Base-by-base conservation (phyloP, 2,329 filamentous ascomycete genomes). In the Furcasterigmium furcatum region DNA sequence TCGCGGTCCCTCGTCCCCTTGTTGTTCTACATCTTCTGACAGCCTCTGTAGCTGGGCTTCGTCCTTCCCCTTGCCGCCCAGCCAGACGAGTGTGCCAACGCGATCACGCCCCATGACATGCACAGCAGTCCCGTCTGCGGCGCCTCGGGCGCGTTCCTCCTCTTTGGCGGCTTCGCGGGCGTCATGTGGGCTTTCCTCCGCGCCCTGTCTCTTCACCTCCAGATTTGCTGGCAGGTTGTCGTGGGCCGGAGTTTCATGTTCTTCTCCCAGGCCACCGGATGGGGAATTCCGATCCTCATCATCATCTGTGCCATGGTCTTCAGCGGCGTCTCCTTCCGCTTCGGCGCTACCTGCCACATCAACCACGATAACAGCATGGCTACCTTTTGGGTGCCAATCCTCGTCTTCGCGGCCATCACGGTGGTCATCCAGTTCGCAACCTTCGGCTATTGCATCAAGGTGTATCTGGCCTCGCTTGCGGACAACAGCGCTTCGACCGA, bases 141-240 rank as follows among this genome's bases (percentile, higher is more conserved):
- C 5, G 86, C 91, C 48, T 96, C 91, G 1, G 94, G 94, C 9
- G 79, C 90, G 2, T 85, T 96, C 53, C 71, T 99, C 42, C 78
- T 97, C 42, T 80, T 91, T 24, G 94, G 94, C 44, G 94, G 91
- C 36, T 88, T 91, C 77, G 79, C 82, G 24, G 88, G 85, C 38
- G 82, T 90, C 25, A 84, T 95, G 65, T 99, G 94, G 92, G 82
- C 91, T 52, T 95, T 96, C 62, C 77, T 96, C 49, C 84, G 94
- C 52, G 88, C 92, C 0, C 70, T 97, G 27, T 95, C 91, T 5
- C 85, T 99, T 57, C 94, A 99, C 66, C 82, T 99, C 21, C 94
- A 97, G 66, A 96, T 99, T 53, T 96, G 91, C 73, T 99, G 94
- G 94, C 91, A 97, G 64, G 78, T 95, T 27, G 83, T 92, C 8